These are phyloP conservation scores for Amanita brunnescens DNA, from an alignment of 768 basidiomycete genomes.

Conservation along the genomic window DNA sequence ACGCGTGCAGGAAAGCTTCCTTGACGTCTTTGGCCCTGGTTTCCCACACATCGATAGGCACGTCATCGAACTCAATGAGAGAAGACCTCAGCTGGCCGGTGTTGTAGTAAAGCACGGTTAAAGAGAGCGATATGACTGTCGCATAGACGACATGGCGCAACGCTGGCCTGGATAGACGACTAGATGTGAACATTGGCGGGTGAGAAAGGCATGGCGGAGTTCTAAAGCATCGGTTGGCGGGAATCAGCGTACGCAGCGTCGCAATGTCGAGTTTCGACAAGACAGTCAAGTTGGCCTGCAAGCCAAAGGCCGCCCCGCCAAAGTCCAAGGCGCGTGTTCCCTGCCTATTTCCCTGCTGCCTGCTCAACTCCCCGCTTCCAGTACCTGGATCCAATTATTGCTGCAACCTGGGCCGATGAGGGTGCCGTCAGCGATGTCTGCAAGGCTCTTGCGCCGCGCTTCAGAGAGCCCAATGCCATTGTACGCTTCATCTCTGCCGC, in stretches of 20 bases:
- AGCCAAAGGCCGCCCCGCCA: constrained; percentile 92
- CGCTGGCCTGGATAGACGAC: constrained; percentile 12
- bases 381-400: constrained; percentile 96
- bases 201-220: background rate
- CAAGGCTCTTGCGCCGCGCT: constrained; percentile 73
- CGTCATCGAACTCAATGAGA: constrained; percentile 9
- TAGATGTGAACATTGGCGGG: background rate
- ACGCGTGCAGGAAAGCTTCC: constrained; percentile 58
- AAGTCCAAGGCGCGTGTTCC: constrained; percentile 71
- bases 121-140: constrained; percentile 16
- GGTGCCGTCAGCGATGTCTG: constrained; percentile 91
- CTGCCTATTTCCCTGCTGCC: constrained; percentile 5
- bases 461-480: constrained; percentile 87
- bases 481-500: constrained; percentile 36
- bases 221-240: no score
- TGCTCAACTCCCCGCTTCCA: constrained; percentile 21
- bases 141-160: constrained; percentile 24
- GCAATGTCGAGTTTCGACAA: constrained; percentile 78
- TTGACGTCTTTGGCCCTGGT: constrained; percentile 48
- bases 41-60: constrained; percentile 36
- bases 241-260: no score
- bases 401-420: constrained; percentile 95
- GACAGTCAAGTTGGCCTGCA: constrained; percentile 93
- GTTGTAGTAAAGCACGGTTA: constrained; percentile 20
- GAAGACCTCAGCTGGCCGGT: constrained; percentile 8